phyloP scores from a whole-genome alignment of 306 rosid species.

The Argentina anserina region DNA sequence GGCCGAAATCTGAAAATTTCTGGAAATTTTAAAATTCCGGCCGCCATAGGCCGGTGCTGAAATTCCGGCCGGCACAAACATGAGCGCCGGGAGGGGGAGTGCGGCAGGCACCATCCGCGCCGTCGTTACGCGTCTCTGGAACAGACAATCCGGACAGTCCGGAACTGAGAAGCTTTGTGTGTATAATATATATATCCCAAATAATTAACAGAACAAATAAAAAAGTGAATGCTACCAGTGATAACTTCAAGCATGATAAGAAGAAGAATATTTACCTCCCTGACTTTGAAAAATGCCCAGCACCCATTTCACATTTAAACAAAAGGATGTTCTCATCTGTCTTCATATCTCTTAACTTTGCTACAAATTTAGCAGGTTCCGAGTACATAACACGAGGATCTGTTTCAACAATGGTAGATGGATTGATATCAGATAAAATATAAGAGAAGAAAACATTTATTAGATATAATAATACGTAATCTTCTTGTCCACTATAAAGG shows the following conservation, averaged over 20 bases:
- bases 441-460: background rate
- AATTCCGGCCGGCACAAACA: no score
- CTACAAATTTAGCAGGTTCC: constrained; percentile 88
- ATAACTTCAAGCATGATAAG: background rate
- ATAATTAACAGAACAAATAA: background rate
- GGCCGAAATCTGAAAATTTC: no score
- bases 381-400: constrained; percentile 92
- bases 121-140: no score
- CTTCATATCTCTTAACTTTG: constrained; percentile 80
- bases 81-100: no score
- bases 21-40: no score
- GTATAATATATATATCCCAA: no score
- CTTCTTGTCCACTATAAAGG: background rate
- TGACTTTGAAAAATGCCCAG: constrained; percentile 88
- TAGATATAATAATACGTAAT: constrained; percentile 9
- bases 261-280: constrained; percentile 60
- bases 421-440: background rate
- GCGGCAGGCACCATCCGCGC: no score
- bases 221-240: background rate
- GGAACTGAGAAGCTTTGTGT: no score
- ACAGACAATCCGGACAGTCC: no score
- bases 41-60: no score
- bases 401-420: constrained; percentile 34
- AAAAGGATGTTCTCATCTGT: constrained; percentile 62
- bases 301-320: constrained; percentile 92